A percentile compares a stretch with the other conserved stretches of the same genome.
Evolutionary conservation across 1,139 yeast species (phyloP).

Genomic region (Pichia inconspicua): DNA sequence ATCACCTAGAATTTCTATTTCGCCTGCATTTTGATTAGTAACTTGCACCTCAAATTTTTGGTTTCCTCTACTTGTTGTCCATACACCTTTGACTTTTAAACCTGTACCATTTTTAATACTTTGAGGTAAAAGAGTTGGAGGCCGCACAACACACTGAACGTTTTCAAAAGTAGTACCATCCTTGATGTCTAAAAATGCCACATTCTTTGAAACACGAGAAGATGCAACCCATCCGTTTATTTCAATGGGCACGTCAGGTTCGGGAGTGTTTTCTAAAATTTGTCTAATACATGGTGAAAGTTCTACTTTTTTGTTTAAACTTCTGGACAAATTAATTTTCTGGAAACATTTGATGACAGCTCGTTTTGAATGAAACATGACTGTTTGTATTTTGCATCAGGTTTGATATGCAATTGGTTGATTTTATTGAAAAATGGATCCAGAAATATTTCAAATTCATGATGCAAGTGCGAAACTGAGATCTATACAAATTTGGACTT

Average conservation of each 20-base stretch:
- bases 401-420: neutral
- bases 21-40: constrained; percentile 28
- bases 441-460: too few relatives aligned
- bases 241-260: constrained; percentile 21
- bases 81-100: constrained; percentile 37
- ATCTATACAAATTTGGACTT: too few relatives aligned
- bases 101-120: constrained; percentile 36
- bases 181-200: constrained; percentile 68
- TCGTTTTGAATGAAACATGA: neutral
- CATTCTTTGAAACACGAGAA: constrained; percentile 61
- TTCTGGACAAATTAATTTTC: neutral
- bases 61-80: constrained; percentile 37
- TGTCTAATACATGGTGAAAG: constrained; percentile 29
- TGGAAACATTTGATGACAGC: neutral
- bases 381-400: neutral
- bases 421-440: too few relatives aligned
- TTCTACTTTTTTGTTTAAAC: constrained; percentile 3
- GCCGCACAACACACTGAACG: constrained; percentile 51
- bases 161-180: constrained; percentile 63
- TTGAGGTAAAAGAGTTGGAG: constrained; percentile 27
- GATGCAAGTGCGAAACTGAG: too few relatives aligned
- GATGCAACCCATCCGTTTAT: constrained; percentile 69
- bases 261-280: constrained; percentile 31
- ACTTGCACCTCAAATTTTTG: constrained; percentile 43
- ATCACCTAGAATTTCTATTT: constrained; percentile 36